A percentile compares a stretch with the other conserved stretches of the same genome.
These are phyloP conservation scores for Tribonema minus DNA, from an alignment of 108 stramenopile species.

Conservation along the genomic window DNA sequence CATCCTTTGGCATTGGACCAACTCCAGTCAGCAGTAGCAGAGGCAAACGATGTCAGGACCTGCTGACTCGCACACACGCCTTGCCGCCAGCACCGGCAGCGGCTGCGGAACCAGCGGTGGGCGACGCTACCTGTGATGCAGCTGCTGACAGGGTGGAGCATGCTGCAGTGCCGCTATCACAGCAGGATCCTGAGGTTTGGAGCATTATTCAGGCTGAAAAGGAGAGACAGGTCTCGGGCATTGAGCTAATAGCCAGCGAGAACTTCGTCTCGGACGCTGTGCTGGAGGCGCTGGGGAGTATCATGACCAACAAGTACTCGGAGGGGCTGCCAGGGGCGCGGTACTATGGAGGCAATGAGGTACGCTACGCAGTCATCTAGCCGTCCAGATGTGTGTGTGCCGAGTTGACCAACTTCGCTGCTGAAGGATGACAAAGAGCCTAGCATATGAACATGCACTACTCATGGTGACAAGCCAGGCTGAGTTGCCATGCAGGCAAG, in stretches of 20 bases:
- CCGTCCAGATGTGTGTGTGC: neutral
- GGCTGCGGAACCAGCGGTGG: neutral
- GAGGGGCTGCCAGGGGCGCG: conserved; percentile 94
- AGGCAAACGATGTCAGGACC: neutral
- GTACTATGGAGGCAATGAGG: conserved; percentile 90
- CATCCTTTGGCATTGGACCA: neutral
- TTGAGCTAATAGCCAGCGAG: conserved; percentile 58
- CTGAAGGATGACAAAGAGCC: too few relatives aligned
- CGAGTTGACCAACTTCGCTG: too few relatives aligned
- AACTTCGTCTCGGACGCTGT: conserved; percentile 52
- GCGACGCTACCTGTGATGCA: neutral
- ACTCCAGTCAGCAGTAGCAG: neutral
- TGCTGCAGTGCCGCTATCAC: neutral
- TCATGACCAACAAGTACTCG: conserved; percentile 96
- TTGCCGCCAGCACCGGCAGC: neutral
- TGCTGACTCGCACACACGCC: neutral
- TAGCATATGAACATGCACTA: too few relatives aligned
- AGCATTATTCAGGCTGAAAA: conserved; percentile 17
- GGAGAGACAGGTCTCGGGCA: conserved; percentile 31
- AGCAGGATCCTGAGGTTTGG: conserved; percentile 34
- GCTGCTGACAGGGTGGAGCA: neutral
- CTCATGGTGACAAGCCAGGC: too few relatives aligned
- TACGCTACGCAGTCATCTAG: neutral
- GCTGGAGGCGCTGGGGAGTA: conserved; percentile 80
- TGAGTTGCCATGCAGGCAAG: too few relatives aligned